phyloP scores from a whole-genome alignment of 2,329 filamentous ascomycete species.

The Septoria petroselini region DNA sequence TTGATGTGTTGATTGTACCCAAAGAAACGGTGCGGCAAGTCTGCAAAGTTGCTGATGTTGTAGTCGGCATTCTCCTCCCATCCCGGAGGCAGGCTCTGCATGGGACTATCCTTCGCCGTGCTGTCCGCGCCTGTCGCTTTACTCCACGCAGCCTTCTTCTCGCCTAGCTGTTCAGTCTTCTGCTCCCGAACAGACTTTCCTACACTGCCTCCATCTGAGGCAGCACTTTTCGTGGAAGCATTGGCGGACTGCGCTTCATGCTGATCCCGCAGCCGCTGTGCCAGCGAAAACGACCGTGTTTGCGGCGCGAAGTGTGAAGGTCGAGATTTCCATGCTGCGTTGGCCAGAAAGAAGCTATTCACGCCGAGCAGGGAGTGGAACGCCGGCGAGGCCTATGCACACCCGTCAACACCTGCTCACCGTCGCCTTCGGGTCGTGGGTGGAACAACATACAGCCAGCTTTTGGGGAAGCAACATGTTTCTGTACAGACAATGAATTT shows the following conservation, averaged over 20 bases:
- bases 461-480: conserved; percentile 30
- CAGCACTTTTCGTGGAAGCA: conserved; percentile 9
- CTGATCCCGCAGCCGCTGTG: conserved; percentile 23
- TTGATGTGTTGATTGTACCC: conserved; percentile 95
- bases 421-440: not conserved
- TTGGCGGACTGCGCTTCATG: conserved; percentile 10
- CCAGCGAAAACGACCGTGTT: conserved; percentile 27
- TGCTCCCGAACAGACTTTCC: conserved; percentile 11
- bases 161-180: conserved; percentile 9
- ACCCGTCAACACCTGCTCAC: conserved; percentile 16
- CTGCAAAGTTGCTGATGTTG: conserved; percentile 68
- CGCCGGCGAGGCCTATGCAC: conserved; percentile 28
- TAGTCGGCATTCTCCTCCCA: conserved; percentile 76
- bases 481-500: not conserved
- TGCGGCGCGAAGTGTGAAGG: conserved; percentile 26
- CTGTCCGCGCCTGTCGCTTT: conserved; percentile 20
- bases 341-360: conserved; percentile 36
- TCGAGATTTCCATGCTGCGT: conserved; percentile 36
- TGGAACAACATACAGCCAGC: conserved; percentile 30
- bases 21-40: conserved; percentile 76
- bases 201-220: not conserved
- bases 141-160: conserved; percentile 17
- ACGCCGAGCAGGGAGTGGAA: conserved; percentile 37
- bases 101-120: conserved; percentile 26
- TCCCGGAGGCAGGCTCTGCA: conserved; percentile 48